Evolutionary conservation across 2,329 filamentous ascomycete genomes (phyloP).

Genomic region (Botryosphaeria dothidea): DNA sequence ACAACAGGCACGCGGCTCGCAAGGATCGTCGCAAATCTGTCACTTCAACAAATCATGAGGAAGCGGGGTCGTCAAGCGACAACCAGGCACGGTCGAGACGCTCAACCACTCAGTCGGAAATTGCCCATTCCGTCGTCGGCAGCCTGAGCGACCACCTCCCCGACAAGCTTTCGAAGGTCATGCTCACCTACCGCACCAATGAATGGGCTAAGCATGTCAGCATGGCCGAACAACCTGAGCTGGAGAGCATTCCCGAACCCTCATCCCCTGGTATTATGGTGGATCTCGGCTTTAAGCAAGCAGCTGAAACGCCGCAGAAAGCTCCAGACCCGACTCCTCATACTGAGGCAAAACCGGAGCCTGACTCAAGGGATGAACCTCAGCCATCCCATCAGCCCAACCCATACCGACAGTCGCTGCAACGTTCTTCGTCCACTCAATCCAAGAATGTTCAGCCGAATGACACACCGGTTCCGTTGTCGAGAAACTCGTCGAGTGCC

Average conservation of each 20-base stretch:
- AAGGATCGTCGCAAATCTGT: constrained; percentile 14
- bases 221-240: constrained; percentile 70
- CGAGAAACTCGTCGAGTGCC: constrained; percentile 5
- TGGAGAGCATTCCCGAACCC: constrained; percentile 59
- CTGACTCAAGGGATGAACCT: constrained; percentile 26
- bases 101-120: constrained; percentile 13
- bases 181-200: constrained; percentile 83
- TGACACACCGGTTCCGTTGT: background rate
- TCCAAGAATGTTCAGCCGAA: constrained; percentile 8
- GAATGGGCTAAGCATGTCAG: constrained; percentile 94
- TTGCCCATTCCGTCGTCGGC: constrained; percentile 13
- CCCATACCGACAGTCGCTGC: constrained; percentile 25
- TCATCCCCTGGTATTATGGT: constrained; percentile 45
- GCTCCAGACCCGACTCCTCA: background rate
- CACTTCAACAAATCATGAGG: constrained; percentile 1
- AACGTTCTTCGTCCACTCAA: constrained; percentile 28
- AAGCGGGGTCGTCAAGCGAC: constrained; percentile 12
- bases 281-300: constrained; percentile 48
- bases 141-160: constrained; percentile 59
- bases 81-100: constrained; percentile 10
- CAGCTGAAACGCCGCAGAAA: constrained; percentile 39
- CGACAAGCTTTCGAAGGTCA: constrained; percentile 71
- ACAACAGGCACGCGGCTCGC: background rate
- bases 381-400: constrained; percentile 20
- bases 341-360: constrained; percentile 24